Conservation (phyloP, 106 monocot species). For the Dactylorhiza incarnata region DNA sequence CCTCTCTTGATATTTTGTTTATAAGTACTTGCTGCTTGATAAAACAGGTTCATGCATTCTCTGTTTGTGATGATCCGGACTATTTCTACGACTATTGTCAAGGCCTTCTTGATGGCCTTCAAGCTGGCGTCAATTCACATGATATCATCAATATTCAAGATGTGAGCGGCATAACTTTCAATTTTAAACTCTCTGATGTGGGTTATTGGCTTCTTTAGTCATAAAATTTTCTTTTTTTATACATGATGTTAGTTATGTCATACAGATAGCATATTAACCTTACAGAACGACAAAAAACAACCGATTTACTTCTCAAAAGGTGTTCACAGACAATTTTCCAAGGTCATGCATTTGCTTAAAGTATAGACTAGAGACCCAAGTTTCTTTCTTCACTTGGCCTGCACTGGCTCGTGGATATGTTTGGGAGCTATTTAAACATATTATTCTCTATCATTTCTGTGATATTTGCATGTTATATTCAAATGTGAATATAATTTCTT, state of each 20-base stretch:
- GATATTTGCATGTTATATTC: neutral
- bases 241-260: neutral
- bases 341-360: neutral
- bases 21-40: slow-evolving; percentile 11
- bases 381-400: neutral
- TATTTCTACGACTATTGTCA: slow-evolving; percentile 83
- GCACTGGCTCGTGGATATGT: neutral
- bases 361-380: neutral
- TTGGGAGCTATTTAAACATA: neutral
- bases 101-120: slow-evolving; percentile 82
- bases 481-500: neutral
- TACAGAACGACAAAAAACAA: neutral
- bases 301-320: neutral
- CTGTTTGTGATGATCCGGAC: slow-evolving; percentile 90
- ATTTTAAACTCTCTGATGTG: neutral
- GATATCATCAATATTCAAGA: slow-evolving; percentile 68
- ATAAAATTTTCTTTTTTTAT: neutral
- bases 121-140: slow-evolving; percentile 59
- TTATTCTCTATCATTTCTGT: neutral
- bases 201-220: neutral
- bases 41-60: slow-evolving; percentile 82
- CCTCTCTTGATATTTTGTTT: neutral
- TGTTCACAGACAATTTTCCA: neutral
- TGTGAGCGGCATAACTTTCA: slow-evolving; percentile 37
- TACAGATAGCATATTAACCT: neutral